Evolutionary conservation across 192 early-diverging fungal species (phyloP).

Genomic region (Chytriomyces hyalinus): DNA sequence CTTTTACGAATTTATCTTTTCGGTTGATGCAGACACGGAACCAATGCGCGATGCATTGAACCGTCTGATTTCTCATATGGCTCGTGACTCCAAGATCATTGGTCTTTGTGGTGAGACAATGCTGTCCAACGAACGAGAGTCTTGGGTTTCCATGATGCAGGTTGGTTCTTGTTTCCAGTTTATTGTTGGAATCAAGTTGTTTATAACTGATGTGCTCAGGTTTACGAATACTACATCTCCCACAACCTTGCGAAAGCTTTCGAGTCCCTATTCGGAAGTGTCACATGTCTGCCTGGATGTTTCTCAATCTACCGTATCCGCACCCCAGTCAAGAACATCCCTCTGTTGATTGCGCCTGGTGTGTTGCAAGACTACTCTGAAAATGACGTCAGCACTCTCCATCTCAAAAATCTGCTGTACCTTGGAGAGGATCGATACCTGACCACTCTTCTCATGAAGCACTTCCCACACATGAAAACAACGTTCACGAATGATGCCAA

Average conservation of each 20-base stretch:
- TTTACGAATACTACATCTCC: constrained; percentile 84
- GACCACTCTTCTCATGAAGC: constrained; percentile 95
- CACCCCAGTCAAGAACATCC: constrained; percentile 72
- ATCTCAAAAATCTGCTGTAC: constrained; percentile 95
- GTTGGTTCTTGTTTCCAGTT: constrained; percentile 45
- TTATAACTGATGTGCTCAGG: constrained; percentile 33
- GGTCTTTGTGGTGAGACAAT: constrained; percentile 96
- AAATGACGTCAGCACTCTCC: constrained; percentile 91
- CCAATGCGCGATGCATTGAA: constrained; percentile 83
- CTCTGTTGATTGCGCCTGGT: constrained; percentile 79
- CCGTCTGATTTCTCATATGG: constrained; percentile 88
- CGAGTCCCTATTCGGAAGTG: constrained; percentile 68
- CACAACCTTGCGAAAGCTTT: constrained; percentile 68
- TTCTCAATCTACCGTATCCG: constrained; percentile 99
- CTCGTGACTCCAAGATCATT: constrained; percentile 88
- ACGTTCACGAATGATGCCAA: constrained; percentile 90
- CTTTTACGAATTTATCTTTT: constrained; percentile 96
- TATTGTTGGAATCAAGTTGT: background rate
- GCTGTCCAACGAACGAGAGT: constrained; percentile 89
- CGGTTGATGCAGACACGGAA: constrained; percentile 98
- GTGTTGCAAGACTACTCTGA: constrained; percentile 88
- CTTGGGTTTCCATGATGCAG: constrained; percentile 98
- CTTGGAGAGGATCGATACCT: constrained; percentile 98
- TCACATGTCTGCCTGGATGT: constrained; percentile 83
- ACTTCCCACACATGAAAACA: constrained; percentile 94